phyloP scores from a whole-genome alignment of 176 grass and related monocot species.

The Triticum monococcum region DNA sequence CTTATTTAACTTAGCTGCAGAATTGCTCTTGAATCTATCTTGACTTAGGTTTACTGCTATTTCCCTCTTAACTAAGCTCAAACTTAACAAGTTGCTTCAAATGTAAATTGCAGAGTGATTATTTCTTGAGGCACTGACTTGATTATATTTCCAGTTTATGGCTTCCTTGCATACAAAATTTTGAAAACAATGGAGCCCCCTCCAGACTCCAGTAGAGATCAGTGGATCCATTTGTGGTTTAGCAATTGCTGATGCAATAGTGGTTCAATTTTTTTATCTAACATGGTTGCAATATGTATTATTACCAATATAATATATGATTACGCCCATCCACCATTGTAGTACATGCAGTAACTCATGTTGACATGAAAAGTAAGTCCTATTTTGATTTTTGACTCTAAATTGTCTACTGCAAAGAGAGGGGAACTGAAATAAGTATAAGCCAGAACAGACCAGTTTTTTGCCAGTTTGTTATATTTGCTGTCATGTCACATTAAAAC shows the following conservation, averaged over 20 bases:
- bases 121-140: background rate
- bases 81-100: background rate
- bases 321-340: background rate
- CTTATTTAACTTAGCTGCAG: conserved; percentile 2
- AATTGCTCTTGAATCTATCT: background rate
- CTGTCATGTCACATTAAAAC: background rate
- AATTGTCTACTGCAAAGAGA: background rate
- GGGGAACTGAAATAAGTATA: background rate
- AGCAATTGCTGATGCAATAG: background rate
- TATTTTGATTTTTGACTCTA: conserved; percentile 7
- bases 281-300: background rate
- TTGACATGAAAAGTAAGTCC: background rate
- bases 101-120: background rate
- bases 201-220: background rate
- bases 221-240: background rate
- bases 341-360: background rate
- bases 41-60: background rate
- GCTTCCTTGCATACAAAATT: no score
- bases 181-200: background rate
- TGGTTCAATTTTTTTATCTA: background rate
- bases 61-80: background rate
- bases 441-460: conserved; percentile 6
- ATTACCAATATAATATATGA: background rate
- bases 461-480: conserved; percentile 9
- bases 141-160: background rate